These are phyloP conservation scores for Parsonsia alboflavescens DNA, from an alignment of 257 asterid species.

Conservation along the genomic window DNA sequence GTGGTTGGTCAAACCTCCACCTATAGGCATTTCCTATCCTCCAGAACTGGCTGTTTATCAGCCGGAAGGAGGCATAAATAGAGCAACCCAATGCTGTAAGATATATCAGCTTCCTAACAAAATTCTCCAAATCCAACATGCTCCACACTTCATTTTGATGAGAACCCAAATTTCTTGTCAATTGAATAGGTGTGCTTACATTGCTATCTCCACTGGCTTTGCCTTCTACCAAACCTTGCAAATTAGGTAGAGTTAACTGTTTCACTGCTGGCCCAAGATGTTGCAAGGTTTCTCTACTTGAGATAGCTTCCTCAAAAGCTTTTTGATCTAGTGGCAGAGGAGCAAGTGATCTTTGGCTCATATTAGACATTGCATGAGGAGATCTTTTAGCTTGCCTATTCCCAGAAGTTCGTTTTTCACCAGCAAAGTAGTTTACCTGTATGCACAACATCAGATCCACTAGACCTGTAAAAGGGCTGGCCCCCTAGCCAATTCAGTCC, in stretches of 20 bases:
- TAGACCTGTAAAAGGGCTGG: no score
- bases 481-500: no score
- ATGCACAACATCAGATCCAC: slow-evolving; percentile 24
- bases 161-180: slow-evolving; percentile 73
- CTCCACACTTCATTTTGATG: slow-evolving; percentile 57
- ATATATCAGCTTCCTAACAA: slow-evolving; percentile 51
- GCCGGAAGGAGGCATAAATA: slow-evolving; percentile 43
- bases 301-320: slow-evolving; percentile 39
- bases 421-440: slow-evolving; percentile 67
- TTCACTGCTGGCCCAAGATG: slow-evolving; percentile 79
- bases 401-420: slow-evolving; percentile 59
- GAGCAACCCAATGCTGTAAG: slow-evolving; percentile 67
- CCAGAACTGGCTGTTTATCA: slow-evolving; percentile 45
- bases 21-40: slow-evolving; percentile 43
- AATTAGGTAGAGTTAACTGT: slow-evolving; percentile 70
- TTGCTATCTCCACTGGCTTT: slow-evolving; percentile 36
- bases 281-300: slow-evolving; percentile 39
- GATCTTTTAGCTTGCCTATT: slow-evolving; percentile 51
- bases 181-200: slow-evolving; percentile 42
- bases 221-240: slow-evolving; percentile 54
- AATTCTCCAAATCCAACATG: slow-evolving; percentile 39
- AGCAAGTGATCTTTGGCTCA: slow-evolving; percentile 55
- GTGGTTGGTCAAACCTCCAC: slow-evolving; percentile 38
- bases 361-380: slow-evolving; percentile 45
- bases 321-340: slow-evolving; percentile 48